Evolutionary conservation across 2,329 filamentous ascomycete species (phyloP), one percentile per base, ranked within the genome.

Genomic region (Nothopassalora personata): DNA sequence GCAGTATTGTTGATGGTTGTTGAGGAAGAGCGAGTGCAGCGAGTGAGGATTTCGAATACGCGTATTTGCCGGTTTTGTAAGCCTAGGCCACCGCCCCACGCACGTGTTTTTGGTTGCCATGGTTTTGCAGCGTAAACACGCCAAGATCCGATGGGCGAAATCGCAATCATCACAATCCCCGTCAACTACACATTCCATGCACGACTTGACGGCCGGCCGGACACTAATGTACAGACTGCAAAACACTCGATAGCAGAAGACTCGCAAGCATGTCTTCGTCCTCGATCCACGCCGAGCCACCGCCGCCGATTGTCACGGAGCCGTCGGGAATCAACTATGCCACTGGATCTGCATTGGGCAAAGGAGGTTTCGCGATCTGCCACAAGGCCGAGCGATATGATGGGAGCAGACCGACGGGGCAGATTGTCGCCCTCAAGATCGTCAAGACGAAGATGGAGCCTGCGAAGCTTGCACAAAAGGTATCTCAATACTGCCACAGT

Each of bases 381-480:
- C 89, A 92, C 70, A 84, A 86, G 66, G 89, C 86, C 51, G 84
- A 87, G 66, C 76, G 88, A 56, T 79, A 84, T 54, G 83, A 79
- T 48, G 74, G 76, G 53, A 75, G 74, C 57, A 75, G 74, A 61
- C 75, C 86, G 10, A 84, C 83, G 5, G 87, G 83, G 68, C 85
- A 87, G 69, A 82, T 82, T 65, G 88, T 86, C 71, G 89, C 89
- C 48, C 79, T 93, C 68, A 93, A 93, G 78, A 90, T 93, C 70
- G 89, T 93, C 70, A 89, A 87, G 77, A 89, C 87, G 68, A 84
- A 87, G 71, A 92, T 92, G 89, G 79, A 80, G 69, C 87, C 88
- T 7, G 78, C 84, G 60, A 92, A 91, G 74, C 88, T 92, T 82
- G 88, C 90, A 71, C 89, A 92, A 74, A 92, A 92, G 85, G 89